These are phyloP conservation scores for Amanita rubescens DNA, from an alignment of 768 basidiomycete genomes.

Conservation along the genomic window DNA sequence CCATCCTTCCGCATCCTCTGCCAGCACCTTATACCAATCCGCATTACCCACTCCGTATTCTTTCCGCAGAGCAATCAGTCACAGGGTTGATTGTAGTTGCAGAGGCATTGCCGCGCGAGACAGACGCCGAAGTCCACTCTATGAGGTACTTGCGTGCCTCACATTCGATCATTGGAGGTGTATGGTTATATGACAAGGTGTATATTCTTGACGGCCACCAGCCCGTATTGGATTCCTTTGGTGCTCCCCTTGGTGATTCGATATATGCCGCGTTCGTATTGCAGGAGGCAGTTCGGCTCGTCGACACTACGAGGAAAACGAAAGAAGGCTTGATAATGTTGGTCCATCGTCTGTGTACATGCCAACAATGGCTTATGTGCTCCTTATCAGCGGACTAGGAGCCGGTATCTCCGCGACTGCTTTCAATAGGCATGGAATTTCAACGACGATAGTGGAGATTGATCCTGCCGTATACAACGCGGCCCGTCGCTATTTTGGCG, in stretches of 20 bases:
- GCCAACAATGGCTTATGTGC: conserved; percentile 8
- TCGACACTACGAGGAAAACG: conserved; percentile 38
- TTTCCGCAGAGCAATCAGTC: conserved; percentile 58
- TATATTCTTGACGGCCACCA: conserved; percentile 33
- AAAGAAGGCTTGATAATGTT: conserved; percentile 70
- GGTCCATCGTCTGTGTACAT: conserved; percentile 15
- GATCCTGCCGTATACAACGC: conserved; percentile 87
- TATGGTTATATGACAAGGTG: conserved; percentile 63
- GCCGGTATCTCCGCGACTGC: conserved; percentile 75
- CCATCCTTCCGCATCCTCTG: conserved; percentile 51
- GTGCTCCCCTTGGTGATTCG: conserved; percentile 59
- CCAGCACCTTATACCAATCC: conserved; percentile 43
- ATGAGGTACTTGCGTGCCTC: conserved; percentile 56
- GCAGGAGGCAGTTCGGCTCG: conserved; percentile 78
- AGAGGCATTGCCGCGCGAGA: conserved; percentile 44
- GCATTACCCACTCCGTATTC: conserved; percentile 50
- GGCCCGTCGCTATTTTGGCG: conserved; percentile 70
- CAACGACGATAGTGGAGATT: conserved; percentile 85
- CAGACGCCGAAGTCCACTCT: conserved; percentile 35
- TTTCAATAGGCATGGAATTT: conserved; percentile 59
- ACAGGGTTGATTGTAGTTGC: conserved; percentile 83
- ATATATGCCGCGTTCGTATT: conserved; percentile 81
- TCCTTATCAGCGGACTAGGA: conserved; percentile 68
- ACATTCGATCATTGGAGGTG: conserved; percentile 63
- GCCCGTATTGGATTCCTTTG: conserved; percentile 42